These are phyloP conservation scores for Hyphodiscus hymeniophilus DNA, from an alignment of 495 filamentous ascomycete species.

Conservation along the genomic window DNA sequence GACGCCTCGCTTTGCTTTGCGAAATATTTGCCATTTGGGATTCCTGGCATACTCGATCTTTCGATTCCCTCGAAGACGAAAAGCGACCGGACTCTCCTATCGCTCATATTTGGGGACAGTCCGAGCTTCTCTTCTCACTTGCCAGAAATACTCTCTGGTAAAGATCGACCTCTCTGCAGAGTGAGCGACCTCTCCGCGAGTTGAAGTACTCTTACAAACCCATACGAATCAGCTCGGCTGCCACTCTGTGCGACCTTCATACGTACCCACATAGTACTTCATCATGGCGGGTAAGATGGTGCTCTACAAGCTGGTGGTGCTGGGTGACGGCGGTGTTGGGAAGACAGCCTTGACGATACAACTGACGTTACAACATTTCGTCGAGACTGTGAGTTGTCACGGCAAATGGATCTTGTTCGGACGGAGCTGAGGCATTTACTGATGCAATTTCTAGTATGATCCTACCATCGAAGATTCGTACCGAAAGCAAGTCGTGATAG, in stretches of 20 bases:
- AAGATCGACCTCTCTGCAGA: slow-evolving; percentile 13
- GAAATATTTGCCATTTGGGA: too few relatives aligned
- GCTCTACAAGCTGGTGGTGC: slow-evolving; percentile 96
- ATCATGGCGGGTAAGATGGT: slow-evolving; percentile 74
- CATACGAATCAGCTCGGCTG: neutral
- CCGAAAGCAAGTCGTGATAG: slow-evolving; percentile 96
- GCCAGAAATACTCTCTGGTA: slow-evolving; percentile 13
- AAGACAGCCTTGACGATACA: slow-evolving; percentile 98
- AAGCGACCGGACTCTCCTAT: neutral
- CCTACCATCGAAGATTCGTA: slow-evolving; percentile 97
- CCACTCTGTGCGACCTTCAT: neutral
- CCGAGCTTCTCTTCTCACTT: slow-evolving; percentile 16
- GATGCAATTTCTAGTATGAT: slow-evolving; percentile 53
- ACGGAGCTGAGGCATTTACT: slow-evolving; percentile 3
- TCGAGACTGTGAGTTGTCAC: slow-evolving; percentile 37
- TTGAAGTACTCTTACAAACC: slow-evolving; percentile 1
- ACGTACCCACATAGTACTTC: neutral
- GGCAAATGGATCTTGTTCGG: neutral
- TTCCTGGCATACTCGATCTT: too few relatives aligned
- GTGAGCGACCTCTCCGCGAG: slow-evolving; percentile 6
- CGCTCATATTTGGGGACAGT: slow-evolving; percentile 13
- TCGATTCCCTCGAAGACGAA: too few relatives aligned
- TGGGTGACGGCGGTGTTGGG: slow-evolving; percentile 87
- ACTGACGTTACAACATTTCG: slow-evolving; percentile 59
- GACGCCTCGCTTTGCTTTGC: too few relatives aligned